Base-by-base conservation (phyloP, 2,329 filamentous ascomycete species). In the Colletotrichum abscissum region DNA sequence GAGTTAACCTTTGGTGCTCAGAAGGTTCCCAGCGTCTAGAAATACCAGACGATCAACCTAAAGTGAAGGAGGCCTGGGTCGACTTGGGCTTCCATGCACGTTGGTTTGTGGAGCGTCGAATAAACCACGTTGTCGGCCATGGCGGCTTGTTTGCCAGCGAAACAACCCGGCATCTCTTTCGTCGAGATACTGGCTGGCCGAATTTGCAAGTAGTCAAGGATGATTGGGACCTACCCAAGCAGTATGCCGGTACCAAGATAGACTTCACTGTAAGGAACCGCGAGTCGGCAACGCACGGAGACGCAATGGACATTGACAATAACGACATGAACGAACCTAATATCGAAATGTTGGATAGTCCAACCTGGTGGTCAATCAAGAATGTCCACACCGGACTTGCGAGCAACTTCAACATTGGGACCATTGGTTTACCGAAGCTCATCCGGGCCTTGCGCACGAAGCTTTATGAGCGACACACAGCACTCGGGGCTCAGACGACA, bases 31-130 rank as follows among this genome's bases (percentile, higher is more conserved):
- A 19, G 42, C 19, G 42, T 9, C 6, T 49, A n/a, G 7, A 49
- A 30, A 69, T 38, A 14, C 9, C 16, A 22, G 6, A 54, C 14
- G 54, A 19, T 9, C 38, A 42, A 42, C 38, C 38, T 42, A 11
- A 30, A 6, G 33, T 59, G 19, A 59, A 7, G 33, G 4, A 46
- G 6, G 54, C 59, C 14, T 63, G 52, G 58, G 4, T 63, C 12
- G 35, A 67, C 38, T 56, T 63, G 65, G 52, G 52, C 14, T 72
- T 58, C 42, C 57, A 64, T 14, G 57, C 67, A 11, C 66, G 63
- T 3, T 54, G 52, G 22, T 22, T 73, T 22, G 22, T 52, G 5
- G 33, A 60, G 19, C 46, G 49, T 2, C 26, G 67, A 16, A 26
- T 64, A 19, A 22, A 33, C n/a, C 46, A 59, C 19, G 16, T 73